phyloP scores from a whole-genome alignment of 2,329 filamentous ascomycete genomes.

The Fusarium sarcochroum region DNA sequence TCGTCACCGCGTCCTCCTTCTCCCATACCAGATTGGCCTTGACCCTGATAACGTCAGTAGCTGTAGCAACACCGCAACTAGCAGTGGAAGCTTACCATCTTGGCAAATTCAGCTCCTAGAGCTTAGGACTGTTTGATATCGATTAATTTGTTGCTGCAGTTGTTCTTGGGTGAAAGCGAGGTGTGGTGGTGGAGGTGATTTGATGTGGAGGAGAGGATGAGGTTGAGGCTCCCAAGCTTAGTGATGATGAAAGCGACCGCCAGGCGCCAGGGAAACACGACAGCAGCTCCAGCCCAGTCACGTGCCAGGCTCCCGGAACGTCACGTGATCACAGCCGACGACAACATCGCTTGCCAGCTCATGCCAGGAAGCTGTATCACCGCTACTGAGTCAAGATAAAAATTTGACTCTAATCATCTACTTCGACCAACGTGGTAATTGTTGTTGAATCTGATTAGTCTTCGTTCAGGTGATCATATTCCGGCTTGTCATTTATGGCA shows the following conservation, averaged over 20 bases:
- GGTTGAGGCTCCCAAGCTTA: slow-evolving; percentile 48
- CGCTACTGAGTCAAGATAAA: too few species aligned
- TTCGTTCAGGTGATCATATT: too few species aligned
- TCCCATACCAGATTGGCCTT: slow-evolving; percentile 90
- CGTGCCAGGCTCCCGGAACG: slow-evolving; percentile 36
- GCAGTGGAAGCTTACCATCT: slow-evolving; percentile 52
- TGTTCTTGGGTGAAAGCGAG: slow-evolving; percentile 19
- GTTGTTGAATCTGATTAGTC: too few species aligned
- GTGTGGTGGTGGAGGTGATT: slow-evolving; percentile 41
- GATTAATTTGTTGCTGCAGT: slow-evolving; percentile 17
- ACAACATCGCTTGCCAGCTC: background rate
- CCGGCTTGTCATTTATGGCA: too few species aligned
- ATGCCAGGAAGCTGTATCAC: too few species aligned
- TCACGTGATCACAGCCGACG: slow-evolving; percentile 40
- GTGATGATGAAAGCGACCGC: slow-evolving; percentile 53
- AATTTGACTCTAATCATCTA: too few species aligned
- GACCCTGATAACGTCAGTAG: slow-evolving; percentile 69
- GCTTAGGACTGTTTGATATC: slow-evolving; percentile 34
- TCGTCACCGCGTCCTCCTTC: slow-evolving; percentile 85
- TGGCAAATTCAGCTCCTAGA: slow-evolving; percentile 51
- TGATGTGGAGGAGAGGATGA: slow-evolving; percentile 43
- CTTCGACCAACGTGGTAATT: too few species aligned
- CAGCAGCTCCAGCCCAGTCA: slow-evolving; percentile 53
- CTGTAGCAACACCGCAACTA: background rate
- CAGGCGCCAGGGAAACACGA: slow-evolving; percentile 64